phyloP scores from a whole-genome alignment of 305 asterid species.

The Ruellia speciosa region DNA sequence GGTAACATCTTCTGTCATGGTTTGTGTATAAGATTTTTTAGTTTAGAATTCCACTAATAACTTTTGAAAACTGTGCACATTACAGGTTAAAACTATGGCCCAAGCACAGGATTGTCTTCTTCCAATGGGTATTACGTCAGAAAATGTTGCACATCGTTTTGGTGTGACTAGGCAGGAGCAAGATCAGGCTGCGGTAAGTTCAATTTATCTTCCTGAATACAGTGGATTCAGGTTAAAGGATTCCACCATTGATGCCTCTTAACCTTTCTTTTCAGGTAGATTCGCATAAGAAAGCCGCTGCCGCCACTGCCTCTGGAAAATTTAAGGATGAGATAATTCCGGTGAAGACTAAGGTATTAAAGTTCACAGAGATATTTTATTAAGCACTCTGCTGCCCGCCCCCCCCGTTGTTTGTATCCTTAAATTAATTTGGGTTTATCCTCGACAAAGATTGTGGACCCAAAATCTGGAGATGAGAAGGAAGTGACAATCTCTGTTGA shows the following conservation, averaged over 20 bases:
- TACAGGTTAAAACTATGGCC: slow-evolving; percentile 65
- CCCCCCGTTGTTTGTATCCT: neutral
- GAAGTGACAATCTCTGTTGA: slow-evolving; percentile 76
- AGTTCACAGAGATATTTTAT: neutral
- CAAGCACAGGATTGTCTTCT: slow-evolving; percentile 93
- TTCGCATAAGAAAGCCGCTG: slow-evolving; percentile 91
- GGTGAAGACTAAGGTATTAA: slow-evolving; percentile 54
- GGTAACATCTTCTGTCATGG: slow-evolving; percentile 31
- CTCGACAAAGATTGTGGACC: slow-evolving; percentile 33
- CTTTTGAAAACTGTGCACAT: neutral
- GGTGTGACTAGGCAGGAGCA: slow-evolving; percentile 87
- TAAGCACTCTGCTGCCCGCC: neutral
- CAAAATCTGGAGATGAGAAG: slow-evolving; percentile 85
- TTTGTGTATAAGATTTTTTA: slow-evolving; percentile 8
- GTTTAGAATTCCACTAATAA: neutral
- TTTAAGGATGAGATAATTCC: slow-evolving; percentile 91
- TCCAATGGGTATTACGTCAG: slow-evolving; percentile 97
- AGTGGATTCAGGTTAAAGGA: neutral
- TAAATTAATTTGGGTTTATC: slow-evolving; percentile 2
- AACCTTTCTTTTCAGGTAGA: slow-evolving; percentile 49
- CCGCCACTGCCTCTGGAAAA: slow-evolving; percentile 90
- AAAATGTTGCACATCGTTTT: slow-evolving; percentile 91
- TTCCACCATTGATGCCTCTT: neutral
- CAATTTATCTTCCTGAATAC: slow-evolving; percentile 1
- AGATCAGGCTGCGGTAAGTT: slow-evolving; percentile 95